Percentiles rank a stretch among this genome's conserved stretches.
These are phyloP conservation scores for Fusarium sp. DNA, from an alignment of 2,329 filamentous ascomycete genomes.

Conservation along the genomic window DNA sequence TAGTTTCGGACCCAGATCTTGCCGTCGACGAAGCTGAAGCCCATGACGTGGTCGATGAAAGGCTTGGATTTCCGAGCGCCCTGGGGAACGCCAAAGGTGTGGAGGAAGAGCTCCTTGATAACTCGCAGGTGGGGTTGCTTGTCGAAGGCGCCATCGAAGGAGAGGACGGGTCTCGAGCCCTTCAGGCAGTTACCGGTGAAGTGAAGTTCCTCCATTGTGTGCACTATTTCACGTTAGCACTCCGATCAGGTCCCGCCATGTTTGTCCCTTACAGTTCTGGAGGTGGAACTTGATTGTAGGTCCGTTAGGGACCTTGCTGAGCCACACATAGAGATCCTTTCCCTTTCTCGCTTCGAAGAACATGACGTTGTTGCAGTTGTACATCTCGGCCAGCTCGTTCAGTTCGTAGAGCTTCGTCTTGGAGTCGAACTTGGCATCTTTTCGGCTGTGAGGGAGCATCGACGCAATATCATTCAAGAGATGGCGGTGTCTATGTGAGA, in stretches of 20 bases:
- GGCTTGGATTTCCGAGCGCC: conserved; percentile 91
- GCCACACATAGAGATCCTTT: conserved; percentile 94
- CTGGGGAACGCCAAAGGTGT: conserved; percentile 92
- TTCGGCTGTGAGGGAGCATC: conserved; percentile 90
- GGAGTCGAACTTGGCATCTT: conserved; percentile 96
- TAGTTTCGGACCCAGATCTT: conserved; percentile 98
- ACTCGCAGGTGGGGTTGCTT: conserved; percentile 81
- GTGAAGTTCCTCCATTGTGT: conserved; percentile 96
- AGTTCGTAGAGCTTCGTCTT: conserved; percentile 89
- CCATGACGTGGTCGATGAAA: conserved; percentile 95
- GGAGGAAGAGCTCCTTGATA: conserved; percentile 89
- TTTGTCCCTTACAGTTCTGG: conserved; percentile 71
- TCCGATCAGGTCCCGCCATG: not conserved
- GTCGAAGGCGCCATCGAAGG: conserved; percentile 91
- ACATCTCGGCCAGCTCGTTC: conserved; percentile 80
- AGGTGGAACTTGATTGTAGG: conserved; percentile 76
- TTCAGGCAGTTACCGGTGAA: conserved; percentile 98
- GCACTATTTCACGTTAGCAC: conserved; percentile 66
- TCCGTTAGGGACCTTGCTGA: conserved; percentile 85
- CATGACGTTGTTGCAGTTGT: conserved; percentile 94
- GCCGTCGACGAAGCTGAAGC: conserved; percentile 88
- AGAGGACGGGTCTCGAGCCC: conserved; percentile 89
- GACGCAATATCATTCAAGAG: conserved; percentile 88
- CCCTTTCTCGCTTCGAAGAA: conserved; percentile 97
- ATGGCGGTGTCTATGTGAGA: conserved; percentile 80